A percentile compares a stretch with the other conserved stretches of the same genome.
Evolutionary conservation across 2,329 filamentous ascomycete genomes (phyloP).

Genomic region (Colletotrichum coccodes): DNA sequence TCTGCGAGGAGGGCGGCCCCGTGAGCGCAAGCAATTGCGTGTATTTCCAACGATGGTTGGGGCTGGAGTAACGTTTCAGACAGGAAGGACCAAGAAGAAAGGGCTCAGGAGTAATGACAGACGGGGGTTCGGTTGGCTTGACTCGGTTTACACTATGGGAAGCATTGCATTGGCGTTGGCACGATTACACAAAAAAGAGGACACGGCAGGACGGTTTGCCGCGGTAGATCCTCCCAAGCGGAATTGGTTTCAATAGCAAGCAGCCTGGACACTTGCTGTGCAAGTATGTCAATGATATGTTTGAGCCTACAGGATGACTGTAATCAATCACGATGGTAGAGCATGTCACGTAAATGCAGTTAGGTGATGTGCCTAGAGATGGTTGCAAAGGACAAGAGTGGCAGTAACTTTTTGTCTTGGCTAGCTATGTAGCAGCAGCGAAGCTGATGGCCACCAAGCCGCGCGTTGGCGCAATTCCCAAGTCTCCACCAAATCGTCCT

Average conservation of each 20-base stretch:
- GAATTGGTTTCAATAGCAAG: not conserved
- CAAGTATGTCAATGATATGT: conserved; percentile 9
- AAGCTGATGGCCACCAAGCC: conserved; percentile 7
- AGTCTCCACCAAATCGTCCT: conserved; percentile 16
- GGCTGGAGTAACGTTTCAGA: conserved; percentile 31
- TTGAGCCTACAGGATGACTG: not conserved
- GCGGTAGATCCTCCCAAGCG: conserved; percentile 11
- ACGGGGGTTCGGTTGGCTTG: not conserved
- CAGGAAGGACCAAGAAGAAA: no score
- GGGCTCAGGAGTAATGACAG: not conserved
- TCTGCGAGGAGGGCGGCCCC: conserved; percentile 90
- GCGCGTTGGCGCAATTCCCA: conserved; percentile 20
- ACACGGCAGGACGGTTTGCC: conserved; percentile 18
- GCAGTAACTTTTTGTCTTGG: conserved; percentile 31
- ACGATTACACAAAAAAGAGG: conserved; percentile 12
- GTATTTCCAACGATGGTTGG: conserved; percentile 90
- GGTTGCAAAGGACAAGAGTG: not conserved
- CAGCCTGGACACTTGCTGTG: not conserved
- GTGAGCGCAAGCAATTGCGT: conserved; percentile 91
- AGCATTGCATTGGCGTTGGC: conserved; percentile 33
- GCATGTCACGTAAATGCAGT: no score
- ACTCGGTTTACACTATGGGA: conserved; percentile 21
- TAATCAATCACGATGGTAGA: no score
- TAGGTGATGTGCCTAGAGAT: not conserved
- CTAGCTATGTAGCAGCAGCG: conserved; percentile 18